These are phyloP conservation scores for Cyberlindnera mycetangii DNA, from an alignment of 805 yeast genomes.

Conservation along the genomic window DNA sequence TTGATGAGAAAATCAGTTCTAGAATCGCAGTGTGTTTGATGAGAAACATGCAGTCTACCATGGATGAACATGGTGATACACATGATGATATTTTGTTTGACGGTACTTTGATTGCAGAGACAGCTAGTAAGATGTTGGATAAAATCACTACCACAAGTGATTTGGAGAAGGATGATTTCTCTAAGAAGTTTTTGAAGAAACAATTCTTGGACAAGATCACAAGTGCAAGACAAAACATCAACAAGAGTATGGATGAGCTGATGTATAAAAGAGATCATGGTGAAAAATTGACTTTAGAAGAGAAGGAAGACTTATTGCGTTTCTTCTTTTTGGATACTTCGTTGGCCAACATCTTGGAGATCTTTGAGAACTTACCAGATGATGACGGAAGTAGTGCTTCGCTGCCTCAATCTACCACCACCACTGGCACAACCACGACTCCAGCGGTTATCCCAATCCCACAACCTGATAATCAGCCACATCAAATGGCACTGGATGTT, in stretches of 20 bases:
- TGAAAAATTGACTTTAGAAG: constrained; percentile 50
- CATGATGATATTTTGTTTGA: constrained; percentile 68
- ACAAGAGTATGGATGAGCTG: constrained; percentile 51
- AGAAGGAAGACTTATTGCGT: constrained; percentile 71
- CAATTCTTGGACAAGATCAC: constrained; percentile 41
- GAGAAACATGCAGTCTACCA: constrained; percentile 70
- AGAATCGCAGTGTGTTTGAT: constrained; percentile 76
- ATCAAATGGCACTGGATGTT: constrained; percentile 68
- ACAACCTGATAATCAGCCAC: constrained; percentile 50
- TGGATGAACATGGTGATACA: constrained; percentile 32
- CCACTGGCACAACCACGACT: neutral
- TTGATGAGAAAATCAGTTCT: constrained; percentile 63
- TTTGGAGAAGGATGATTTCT: constrained; percentile 31
- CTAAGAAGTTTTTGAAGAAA: constrained; percentile 36
- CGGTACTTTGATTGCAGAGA: constrained; percentile 69
- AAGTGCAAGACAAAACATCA: constrained; percentile 38
- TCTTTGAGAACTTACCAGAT: constrained; percentile 28
- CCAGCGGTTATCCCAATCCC: neutral
- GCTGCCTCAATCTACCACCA: constrained; percentile 3
- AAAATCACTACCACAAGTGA: constrained; percentile 29
- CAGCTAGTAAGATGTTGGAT: constrained; percentile 64
- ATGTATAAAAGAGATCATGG: constrained; percentile 49
- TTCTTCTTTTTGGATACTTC: constrained; percentile 69
- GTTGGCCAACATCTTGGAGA: constrained; percentile 49
- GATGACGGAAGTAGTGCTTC: constrained; percentile 8